Evolutionary conservation across 192 early-diverging fungal genomes (phyloP), one percentile per base, ranked within the genome.

Genomic region (Geranomyces variabilis): DNA sequence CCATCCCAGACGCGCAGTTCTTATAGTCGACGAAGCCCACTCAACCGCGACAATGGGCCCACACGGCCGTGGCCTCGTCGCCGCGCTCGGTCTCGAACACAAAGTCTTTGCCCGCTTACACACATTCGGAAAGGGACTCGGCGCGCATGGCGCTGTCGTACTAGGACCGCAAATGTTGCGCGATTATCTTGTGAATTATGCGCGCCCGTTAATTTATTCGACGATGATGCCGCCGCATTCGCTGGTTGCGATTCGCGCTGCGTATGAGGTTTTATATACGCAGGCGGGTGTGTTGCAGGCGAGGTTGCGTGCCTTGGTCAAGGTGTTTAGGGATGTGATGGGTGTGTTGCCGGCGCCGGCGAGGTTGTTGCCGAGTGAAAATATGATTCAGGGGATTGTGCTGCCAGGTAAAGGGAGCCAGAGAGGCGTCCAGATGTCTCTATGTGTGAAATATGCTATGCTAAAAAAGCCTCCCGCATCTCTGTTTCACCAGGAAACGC

Each of bases 1-100:
- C 17, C 81, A 78, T 13, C n/a, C n/a, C 5, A 3, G 36, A 3
- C 87, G 87, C 47, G 84, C 86, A 0, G 79, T 87, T 76, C 66
- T 94, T 14, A 82, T 92, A 53, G 90, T 94, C 4, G 93, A 94
- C 73, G 93, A 94, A 83, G 91, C 91, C 21, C 93, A 94, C 76
- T 84, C 90, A 9, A 93, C 90, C n/a, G 93, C 92, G 5, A 86
- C 92, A 1, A 89, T 73, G 73, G 93, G 93, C 7, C 36, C 74
- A 9, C 57, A 83, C 29, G 93, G 93, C 41, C 68, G 87, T 15
- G 93, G 93, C 34, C 75, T 93, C 0, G 89, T 89, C 0, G 79
- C 75, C 63, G 77, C 87, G 26, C 69, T 92, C 14, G 86, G 87
- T 14, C 67, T 94, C 44, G 84, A 92, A 67, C 45, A 70, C 58